A percentile compares a stretch with the other conserved stretches of the same genome.
Evolutionary conservation across 345 rosid species (phyloP).

Genomic region (Euphorbia peplus): DNA sequence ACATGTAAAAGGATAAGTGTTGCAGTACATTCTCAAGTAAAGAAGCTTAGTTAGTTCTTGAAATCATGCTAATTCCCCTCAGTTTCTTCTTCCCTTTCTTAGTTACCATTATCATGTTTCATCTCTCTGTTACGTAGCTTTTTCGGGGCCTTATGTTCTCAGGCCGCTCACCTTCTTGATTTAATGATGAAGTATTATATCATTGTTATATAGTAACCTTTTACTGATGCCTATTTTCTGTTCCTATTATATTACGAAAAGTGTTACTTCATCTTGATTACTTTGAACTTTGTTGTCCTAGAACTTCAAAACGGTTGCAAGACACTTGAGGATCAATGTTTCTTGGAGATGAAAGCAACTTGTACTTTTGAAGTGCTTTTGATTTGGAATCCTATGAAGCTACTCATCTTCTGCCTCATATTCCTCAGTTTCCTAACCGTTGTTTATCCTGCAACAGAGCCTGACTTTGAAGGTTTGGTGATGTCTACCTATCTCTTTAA

Average conservation of each 20-base stretch:
- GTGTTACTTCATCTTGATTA: background rate
- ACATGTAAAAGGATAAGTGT: background rate
- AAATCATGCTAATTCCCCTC: background rate
- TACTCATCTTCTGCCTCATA: slow-evolving; percentile 37
- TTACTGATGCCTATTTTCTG: background rate
- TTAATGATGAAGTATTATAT: background rate
- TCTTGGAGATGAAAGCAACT: slow-evolving; percentile 17
- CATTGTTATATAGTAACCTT: background rate
- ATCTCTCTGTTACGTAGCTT: background rate
- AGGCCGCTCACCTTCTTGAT: background rate
- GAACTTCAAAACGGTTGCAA: slow-evolving; percentile 25
- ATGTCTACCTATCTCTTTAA: background rate
- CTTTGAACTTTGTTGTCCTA: slow-evolving; percentile 9
- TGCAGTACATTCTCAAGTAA: background rate
- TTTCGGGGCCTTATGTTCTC: too few relatives aligned
- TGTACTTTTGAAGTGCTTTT: slow-evolving; percentile 22
- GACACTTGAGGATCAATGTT: slow-evolving; percentile 15
- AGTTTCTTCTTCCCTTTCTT: background rate
- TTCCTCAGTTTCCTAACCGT: slow-evolving; percentile 33
- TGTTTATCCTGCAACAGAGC: slow-evolving; percentile 43
- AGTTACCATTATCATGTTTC: background rate
- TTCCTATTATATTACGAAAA: background rate
- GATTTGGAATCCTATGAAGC: slow-evolving; percentile 26
- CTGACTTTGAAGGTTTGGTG: slow-evolving; percentile 68
- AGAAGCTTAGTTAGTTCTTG: background rate